These are phyloP conservation scores for Scedosporium aurantiacum DNA, from an alignment of 2,329 filamentous ascomycete species.

Conservation along the genomic window DNA sequence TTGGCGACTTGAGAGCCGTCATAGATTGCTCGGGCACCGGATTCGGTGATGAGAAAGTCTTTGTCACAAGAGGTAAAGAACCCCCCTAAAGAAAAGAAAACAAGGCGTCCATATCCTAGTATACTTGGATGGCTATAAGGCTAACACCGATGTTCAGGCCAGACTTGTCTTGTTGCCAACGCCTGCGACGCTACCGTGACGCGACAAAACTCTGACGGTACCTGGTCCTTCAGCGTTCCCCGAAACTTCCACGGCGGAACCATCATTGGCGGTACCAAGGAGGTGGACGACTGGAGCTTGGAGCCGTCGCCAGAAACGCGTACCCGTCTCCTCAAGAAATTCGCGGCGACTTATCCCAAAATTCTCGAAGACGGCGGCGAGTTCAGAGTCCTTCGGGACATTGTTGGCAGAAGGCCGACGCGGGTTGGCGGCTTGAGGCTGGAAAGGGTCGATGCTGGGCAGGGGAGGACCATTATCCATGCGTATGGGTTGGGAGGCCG, in stretches of 20 bases:
- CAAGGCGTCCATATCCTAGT: neutral
- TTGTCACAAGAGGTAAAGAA: conserved; percentile 28
- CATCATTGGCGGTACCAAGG: conserved; percentile 55
- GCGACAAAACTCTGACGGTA: conserved; percentile 49
- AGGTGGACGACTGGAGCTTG: conserved; percentile 43
- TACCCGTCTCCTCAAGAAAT: conserved; percentile 29
- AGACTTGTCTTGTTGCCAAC: conserved; percentile 35
- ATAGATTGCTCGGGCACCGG: conserved; percentile 36
- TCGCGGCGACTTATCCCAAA: conserved; percentile 23
- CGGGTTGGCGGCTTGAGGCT: conserved; percentile 38
- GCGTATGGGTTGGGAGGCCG: conserved; percentile 50
- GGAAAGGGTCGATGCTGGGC: conserved; percentile 32
- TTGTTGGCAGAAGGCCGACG: conserved; percentile 35
- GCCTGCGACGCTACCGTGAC: conserved; percentile 36
- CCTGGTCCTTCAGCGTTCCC: conserved; percentile 52
- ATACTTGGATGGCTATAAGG: neutral
- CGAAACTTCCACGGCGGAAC: conserved; percentile 52
- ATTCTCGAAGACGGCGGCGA: conserved; percentile 18
- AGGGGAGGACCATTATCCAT: conserved; percentile 27
- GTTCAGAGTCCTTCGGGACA: conserved; percentile 26
- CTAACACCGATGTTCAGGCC: conserved; percentile 19
- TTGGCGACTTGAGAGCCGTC: conserved; percentile 19
- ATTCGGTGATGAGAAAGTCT: conserved; percentile 29
- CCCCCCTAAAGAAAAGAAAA: neutral
- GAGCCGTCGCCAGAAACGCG: conserved; percentile 36